phyloP scores from a whole-genome alignment of 495 filamentous ascomycete species.

The Lasiosphaeria hispida region DNA sequence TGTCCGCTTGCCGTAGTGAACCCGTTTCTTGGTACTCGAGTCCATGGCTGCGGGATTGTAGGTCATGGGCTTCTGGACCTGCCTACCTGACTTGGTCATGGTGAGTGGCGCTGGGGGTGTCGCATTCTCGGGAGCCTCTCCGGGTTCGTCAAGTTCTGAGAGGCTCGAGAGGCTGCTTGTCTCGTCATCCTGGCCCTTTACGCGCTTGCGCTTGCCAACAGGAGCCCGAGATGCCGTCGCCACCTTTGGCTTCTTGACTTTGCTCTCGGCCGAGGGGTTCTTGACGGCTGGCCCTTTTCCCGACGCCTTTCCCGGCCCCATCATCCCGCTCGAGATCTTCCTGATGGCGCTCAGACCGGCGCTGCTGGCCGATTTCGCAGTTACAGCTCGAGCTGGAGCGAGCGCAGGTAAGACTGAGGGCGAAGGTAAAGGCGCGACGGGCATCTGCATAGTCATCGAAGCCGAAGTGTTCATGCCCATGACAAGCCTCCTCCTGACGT shows the following conservation, averaged over 20 bases:
- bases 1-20: constrained; percentile 48
- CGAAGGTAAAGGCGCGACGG: constrained; percentile 9
- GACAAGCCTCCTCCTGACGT: constrained; percentile 47
- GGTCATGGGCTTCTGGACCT: constrained; percentile 69
- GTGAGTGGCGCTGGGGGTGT: constrained; percentile 59
- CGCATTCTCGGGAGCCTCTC: not conserved
- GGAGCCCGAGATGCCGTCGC: not conserved
- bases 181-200: constrained; percentile 19
- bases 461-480: constrained; percentile 49
- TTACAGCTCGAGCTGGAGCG: not conserved
- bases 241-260: constrained; percentile 28
- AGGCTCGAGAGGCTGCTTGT: constrained; percentile 15
- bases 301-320: constrained; percentile 15
- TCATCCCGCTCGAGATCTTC: constrained; percentile 28
- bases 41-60: constrained; percentile 60
- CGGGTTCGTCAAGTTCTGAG: constrained; percentile 12
- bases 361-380: not conserved
- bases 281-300: constrained; percentile 12
- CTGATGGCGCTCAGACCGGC: constrained; percentile 30
- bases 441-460: constrained; percentile 45
- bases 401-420: not conserved
- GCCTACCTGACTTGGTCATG: constrained; percentile 80
- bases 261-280: constrained; percentile 17
- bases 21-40: constrained; percentile 36
- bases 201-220: constrained; percentile 17